Evolutionary conservation across 2,329 filamentous ascomycete genomes (phyloP).

Genomic region (Botrytis aclada): DNA sequence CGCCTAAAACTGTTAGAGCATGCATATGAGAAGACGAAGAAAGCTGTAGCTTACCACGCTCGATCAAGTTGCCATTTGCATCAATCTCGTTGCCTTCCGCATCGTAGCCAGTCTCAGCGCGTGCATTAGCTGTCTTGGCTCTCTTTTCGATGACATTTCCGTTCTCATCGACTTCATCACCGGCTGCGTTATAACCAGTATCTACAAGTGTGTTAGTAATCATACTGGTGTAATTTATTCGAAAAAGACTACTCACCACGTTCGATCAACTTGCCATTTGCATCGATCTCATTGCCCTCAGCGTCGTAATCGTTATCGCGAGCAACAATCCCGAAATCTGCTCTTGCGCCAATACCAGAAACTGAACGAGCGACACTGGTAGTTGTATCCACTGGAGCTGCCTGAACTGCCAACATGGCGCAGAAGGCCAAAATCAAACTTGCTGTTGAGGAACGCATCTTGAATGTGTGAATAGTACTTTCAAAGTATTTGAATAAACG

Average conservation of each 20-base stretch:
- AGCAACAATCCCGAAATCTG: not conserved
- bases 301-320: slow-evolving; percentile 2
- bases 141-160: not conserved
- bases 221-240: not conserved
- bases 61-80: not conserved
- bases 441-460: slow-evolving; percentile 32
- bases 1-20: not conserved
- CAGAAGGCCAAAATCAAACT: slow-evolving; percentile 32
- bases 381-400: slow-evolving; percentile 22
- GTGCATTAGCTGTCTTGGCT: not conserved
- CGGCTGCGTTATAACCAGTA: not conserved
- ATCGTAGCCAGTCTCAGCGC: slow-evolving; percentile 18
- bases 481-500: slow-evolving; percentile 9
- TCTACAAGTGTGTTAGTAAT: not conserved
- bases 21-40: not conserved
- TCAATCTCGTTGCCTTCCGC: slow-evolving; percentile 25
- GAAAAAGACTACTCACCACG: not conserved
- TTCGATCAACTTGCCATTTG: not conserved
- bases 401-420: slow-evolving; percentile 29
- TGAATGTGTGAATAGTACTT: slow-evolving; percentile 15
- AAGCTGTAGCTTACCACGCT: not conserved
- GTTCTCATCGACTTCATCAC: not conserved
- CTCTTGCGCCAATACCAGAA: slow-evolving; percentile 8
- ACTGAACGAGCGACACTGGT: slow-evolving; percentile 19
- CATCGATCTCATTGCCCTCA: not conserved